A percentile compares a stretch with the other conserved stretches of the same genome.
Conservation (phyloP, 164 flowering plant species). For the Umbellularia californica region DNA sequence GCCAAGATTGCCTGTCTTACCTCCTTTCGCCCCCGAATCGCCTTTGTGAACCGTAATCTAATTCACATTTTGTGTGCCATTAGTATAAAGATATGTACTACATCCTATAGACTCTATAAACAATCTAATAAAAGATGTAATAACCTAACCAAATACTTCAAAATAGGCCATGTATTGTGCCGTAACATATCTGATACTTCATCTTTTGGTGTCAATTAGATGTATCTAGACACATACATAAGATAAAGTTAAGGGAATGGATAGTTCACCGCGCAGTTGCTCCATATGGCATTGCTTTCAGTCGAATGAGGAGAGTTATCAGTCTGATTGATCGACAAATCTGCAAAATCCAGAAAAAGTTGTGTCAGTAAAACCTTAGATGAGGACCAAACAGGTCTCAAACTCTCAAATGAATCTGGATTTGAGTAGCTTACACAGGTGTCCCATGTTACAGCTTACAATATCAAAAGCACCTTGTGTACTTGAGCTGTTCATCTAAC, state of each 20-base stretch:
- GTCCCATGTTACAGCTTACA: conserved; percentile 2
- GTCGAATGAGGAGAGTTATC: background rate
- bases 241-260: background rate
- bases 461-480: background rate
- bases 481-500: background rate
- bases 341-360: conserved; percentile 3
- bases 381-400: background rate
- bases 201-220: background rate
- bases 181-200: background rate
- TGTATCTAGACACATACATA: background rate
- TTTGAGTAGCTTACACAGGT: background rate
- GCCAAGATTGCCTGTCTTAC: background rate
- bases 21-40: background rate
- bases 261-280: background rate
- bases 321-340: background rate
- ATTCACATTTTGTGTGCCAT: conserved; percentile 2
- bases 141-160: too few relatives aligned
- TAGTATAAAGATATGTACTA: background rate
- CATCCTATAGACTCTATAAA: too few relatives aligned
- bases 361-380: background rate
- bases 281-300: background rate
- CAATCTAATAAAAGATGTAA: too few relatives aligned
- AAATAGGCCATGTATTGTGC: too few relatives aligned
- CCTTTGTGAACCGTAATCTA: conserved; percentile 6
- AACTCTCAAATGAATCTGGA: background rate